Evolutionary conservation across 176 grass and related monocot genomes (phyloP).

Genomic region (Oryza longistaminata): DNA sequence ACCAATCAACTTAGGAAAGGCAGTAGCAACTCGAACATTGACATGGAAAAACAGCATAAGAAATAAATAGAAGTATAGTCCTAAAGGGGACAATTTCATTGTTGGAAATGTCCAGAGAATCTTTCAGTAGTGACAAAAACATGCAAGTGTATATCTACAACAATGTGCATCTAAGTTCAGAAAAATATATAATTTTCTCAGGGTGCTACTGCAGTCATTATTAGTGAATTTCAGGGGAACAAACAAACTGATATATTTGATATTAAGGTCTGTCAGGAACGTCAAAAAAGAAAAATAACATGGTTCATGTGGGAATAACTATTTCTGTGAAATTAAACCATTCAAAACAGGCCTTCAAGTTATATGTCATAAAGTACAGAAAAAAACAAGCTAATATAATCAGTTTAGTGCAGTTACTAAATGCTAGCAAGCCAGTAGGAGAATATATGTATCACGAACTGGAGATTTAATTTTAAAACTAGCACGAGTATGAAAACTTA

Average conservation of each 20-base stretch:
- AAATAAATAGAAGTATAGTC: not conserved
- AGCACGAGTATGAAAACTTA: constrained; percentile 33
- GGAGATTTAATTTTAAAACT: not conserved
- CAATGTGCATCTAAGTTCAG: not conserved
- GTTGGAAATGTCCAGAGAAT: not conserved
- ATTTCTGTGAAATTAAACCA: not conserved
- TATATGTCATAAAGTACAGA: not conserved
- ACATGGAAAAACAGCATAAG: not conserved
- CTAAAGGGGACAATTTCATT: not conserved
- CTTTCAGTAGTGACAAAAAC: constrained; percentile 8
- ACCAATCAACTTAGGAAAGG: not conserved
- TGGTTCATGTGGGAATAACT: not conserved
- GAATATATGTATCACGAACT: not conserved
- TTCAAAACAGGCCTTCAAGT: not conserved
- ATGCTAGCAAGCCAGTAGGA: not conserved
- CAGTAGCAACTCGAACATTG: not conserved
- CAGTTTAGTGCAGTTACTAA: not conserved
- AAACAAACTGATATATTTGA: not conserved
- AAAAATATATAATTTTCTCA: not conserved
- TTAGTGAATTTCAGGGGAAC: not conserved
- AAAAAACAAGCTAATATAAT: not conserved
- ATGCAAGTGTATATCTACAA: not conserved
- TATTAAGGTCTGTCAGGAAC: not conserved
- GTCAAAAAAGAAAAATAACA: not conserved
- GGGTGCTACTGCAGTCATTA: not conserved